Evolutionary conservation across 257 asterid species (phyloP).

Genomic region (Nicotiana knightiana): DNA sequence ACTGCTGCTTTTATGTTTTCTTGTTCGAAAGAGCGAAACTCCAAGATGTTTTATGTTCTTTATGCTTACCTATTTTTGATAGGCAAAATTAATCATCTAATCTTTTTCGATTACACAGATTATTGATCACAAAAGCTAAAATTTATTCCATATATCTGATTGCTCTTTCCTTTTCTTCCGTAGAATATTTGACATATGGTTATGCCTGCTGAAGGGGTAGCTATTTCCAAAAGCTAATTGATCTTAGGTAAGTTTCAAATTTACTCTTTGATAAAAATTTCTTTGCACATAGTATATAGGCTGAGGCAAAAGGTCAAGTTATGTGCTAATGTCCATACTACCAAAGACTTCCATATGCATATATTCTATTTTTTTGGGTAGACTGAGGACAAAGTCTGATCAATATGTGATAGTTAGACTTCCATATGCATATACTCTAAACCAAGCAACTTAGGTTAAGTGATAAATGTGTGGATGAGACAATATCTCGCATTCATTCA

Average conservation of each 20-base stretch:
- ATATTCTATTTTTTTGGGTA: background rate
- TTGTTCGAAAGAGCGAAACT: background rate
- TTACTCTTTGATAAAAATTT: background rate
- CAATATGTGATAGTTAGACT: background rate
- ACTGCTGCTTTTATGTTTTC: background rate
- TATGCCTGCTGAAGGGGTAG: background rate
- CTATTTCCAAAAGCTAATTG: conserved; percentile 3
- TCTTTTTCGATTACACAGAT: background rate
- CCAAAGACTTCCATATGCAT: background rate
- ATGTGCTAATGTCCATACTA: background rate
- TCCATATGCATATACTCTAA: no score
- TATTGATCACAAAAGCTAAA: background rate
- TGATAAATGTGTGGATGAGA: no score
- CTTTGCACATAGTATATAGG: background rate
- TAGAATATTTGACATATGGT: background rate
- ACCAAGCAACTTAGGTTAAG: no score
- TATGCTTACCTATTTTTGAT: background rate
- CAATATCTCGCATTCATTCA: no score
- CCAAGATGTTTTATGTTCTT: background rate
- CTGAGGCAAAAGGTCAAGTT: background rate
- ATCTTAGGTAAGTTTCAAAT: background rate
- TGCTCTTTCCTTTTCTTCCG: background rate
- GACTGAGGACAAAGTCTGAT: background rate
- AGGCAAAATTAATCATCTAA: background rate
- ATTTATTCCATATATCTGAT: background rate